A percentile compares a stretch with the other conserved stretches of the same genome.
Conservation (phyloP, 2,329 filamentous ascomycete genomes). For the Claviceps arundinis region DNA sequence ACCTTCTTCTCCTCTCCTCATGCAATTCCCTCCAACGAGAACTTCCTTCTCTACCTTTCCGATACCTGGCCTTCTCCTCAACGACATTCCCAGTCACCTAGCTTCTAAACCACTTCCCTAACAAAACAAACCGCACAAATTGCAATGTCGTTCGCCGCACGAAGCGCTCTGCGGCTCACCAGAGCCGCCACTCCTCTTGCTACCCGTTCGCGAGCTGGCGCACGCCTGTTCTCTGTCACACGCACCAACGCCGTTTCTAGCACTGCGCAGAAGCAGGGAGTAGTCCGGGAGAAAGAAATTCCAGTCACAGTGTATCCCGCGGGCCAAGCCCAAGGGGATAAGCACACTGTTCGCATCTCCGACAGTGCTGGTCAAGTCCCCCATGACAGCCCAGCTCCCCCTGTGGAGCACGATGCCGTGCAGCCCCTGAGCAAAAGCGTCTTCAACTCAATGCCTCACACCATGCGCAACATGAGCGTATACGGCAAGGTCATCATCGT, state of each 20-base stretch:
- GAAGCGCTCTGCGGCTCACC: constrained; percentile 21
- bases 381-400: constrained; percentile 24
- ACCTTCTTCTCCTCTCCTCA: neutral
- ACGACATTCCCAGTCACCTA: too few relatives aligned
- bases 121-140: neutral
- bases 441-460: constrained; percentile 45
- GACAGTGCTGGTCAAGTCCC: constrained; percentile 27
- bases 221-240: constrained; percentile 22
- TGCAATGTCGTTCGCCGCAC: constrained; percentile 23
- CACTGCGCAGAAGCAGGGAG: constrained; percentile 34
- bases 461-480: constrained; percentile 55
- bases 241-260: constrained; percentile 20
- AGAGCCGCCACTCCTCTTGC: constrained; percentile 17
- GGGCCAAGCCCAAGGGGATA: constrained; percentile 37
- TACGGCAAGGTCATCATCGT: constrained; percentile 59
- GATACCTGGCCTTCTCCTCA: too few relatives aligned
- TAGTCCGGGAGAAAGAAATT: constrained; percentile 43
- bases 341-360: constrained; percentile 41
- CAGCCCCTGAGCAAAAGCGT: constrained; percentile 39
- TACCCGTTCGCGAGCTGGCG: constrained; percentile 12
- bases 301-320: constrained; percentile 40
- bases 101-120: too few relatives aligned
- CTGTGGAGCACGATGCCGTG: constrained; percentile 33
- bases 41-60: too few relatives aligned
- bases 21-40: too few relatives aligned